Conservation (phyloP, 2,329 filamentous ascomycete genomes). For the Colletotrichum sansevieriae region DNA sequence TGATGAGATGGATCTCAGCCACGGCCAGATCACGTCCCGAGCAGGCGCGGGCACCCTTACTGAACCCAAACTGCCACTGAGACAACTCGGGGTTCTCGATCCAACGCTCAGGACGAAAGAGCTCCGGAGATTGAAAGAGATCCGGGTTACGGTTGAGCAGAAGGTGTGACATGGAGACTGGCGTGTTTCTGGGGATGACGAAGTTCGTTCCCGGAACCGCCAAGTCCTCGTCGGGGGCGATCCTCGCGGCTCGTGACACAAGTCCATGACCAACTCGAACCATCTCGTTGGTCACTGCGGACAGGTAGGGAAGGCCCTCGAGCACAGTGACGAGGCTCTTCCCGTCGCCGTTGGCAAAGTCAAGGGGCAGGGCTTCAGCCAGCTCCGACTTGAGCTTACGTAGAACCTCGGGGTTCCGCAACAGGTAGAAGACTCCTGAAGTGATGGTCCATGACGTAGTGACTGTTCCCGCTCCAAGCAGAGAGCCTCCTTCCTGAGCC, state of each 20-base stretch:
- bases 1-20: not conserved
- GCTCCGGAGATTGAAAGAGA: slow-evolving; percentile 43
- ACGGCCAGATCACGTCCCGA: not conserved
- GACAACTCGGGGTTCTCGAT: not conserved
- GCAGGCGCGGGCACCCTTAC: slow-evolving; percentile 2
- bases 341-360: not conserved
- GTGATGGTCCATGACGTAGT: slow-evolving; percentile 54
- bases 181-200: not conserved
- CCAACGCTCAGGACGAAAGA: slow-evolving; percentile 49
- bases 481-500: slow-evolving; percentile 48
- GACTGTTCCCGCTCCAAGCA: slow-evolving; percentile 54
- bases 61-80: not conserved
- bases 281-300: slow-evolving; percentile 45
- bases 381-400: slow-evolving; percentile 52
- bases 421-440: slow-evolving; percentile 52
- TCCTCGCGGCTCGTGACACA: not conserved
- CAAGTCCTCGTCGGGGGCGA: not conserved
- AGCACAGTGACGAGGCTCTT: slow-evolving; percentile 41
- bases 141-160: slow-evolving; percentile 44
- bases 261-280: not conserved
- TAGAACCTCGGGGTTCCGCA: slow-evolving; percentile 49
- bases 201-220: not conserved
- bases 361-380: slow-evolving; percentile 6
- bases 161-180: not conserved
- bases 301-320: slow-evolving; percentile 54